A percentile compares a stretch with the other conserved stretches of the same genome.
Conservation (phyloP, 768 basidiomycete species). For the Fomitopsis serialis region DNA sequence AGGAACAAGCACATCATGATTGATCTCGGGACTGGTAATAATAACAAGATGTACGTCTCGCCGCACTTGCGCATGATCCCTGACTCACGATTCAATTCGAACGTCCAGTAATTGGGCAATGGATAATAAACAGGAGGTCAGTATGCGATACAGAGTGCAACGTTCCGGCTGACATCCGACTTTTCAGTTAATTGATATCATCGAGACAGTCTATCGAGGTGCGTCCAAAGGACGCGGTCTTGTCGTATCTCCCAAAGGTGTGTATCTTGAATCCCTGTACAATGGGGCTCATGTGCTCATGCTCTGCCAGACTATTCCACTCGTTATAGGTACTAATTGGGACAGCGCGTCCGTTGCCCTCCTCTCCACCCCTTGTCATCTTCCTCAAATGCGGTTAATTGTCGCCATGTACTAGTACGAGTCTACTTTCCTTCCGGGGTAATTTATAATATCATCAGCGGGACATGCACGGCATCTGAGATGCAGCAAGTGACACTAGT, state of each 20-base stretch:
- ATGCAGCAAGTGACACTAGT: too few relatives aligned
- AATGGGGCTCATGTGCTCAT: constrained; percentile 2
- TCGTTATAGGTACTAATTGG: constrained; percentile 66
- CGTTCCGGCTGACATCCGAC: background rate
- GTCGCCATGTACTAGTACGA: too few relatives aligned
- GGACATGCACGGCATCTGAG: too few relatives aligned
- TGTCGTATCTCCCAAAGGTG: constrained; percentile 94
- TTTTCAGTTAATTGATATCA: constrained; percentile 86
- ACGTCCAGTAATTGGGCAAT: constrained; percentile 90
- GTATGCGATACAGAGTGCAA: constrained; percentile 8
- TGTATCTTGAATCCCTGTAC: constrained; percentile 14
- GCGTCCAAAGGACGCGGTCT: constrained; percentile 97
- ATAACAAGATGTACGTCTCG: constrained; percentile 89
- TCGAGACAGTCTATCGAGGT: constrained; percentile 97
- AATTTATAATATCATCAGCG: too few relatives aligned
- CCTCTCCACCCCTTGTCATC: too few relatives aligned
- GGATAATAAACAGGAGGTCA: constrained; percentile 95
- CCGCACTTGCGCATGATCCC: background rate
- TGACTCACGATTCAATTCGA: background rate
- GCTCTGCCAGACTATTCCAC: constrained; percentile 66
- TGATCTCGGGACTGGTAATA: constrained; percentile 98
- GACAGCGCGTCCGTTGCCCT: too few relatives aligned
- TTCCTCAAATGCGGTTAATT: too few relatives aligned
- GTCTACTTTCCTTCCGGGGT: too few relatives aligned
- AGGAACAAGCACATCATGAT: constrained; percentile 99